These are phyloP conservation scores for Neonectria neomacrospora DNA, from an alignment of 2,329 filamentous ascomycete genomes.

Conservation along the genomic window DNA sequence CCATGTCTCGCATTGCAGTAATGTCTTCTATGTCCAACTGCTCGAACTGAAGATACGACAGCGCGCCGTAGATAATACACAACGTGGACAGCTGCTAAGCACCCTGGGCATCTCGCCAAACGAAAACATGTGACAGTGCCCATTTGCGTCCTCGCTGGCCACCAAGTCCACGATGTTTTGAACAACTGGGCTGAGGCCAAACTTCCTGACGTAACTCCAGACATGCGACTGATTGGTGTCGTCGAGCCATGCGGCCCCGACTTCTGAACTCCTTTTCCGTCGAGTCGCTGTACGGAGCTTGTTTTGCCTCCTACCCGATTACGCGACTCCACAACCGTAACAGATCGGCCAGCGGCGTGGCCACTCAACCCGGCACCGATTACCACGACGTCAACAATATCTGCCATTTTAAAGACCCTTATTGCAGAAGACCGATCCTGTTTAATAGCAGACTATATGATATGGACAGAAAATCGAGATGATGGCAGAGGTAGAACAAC, in stretches of 20 bases:
- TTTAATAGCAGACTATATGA: not conserved
- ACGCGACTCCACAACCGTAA: constrained; percentile 14
- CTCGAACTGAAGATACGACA: not conserved
- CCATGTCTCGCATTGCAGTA: not conserved
- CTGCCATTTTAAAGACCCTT: not conserved
- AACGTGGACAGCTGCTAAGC: not conserved
- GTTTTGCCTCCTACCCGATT: constrained; percentile 24
- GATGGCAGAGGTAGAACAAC: not conserved
- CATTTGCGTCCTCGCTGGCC: constrained; percentile 15
- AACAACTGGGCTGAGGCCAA: constrained; percentile 14
- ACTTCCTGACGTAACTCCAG: constrained; percentile 15
- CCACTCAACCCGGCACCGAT: constrained; percentile 14
- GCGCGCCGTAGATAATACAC: too few species aligned
- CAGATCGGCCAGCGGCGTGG: constrained; percentile 15
- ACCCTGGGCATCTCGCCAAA: constrained; percentile 14
- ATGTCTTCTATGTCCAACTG: constrained; percentile 5
- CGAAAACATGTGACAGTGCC: constrained; percentile 21
- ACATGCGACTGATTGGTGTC: constrained; percentile 23
- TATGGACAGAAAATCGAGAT: not conserved
- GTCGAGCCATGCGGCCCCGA: constrained; percentile 23
- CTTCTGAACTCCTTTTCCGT: constrained; percentile 9
- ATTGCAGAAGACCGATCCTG: too few species aligned
- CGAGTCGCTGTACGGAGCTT: not conserved
- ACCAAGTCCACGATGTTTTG: constrained; percentile 10
- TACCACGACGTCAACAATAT: constrained; percentile 1